A percentile compares a stretch with the other conserved stretches of the same genome.
These are phyloP conservation scores for Curvularia spicifera DNA, from an alignment of 2,329 filamentous ascomycete genomes.

Conservation along the genomic window DNA sequence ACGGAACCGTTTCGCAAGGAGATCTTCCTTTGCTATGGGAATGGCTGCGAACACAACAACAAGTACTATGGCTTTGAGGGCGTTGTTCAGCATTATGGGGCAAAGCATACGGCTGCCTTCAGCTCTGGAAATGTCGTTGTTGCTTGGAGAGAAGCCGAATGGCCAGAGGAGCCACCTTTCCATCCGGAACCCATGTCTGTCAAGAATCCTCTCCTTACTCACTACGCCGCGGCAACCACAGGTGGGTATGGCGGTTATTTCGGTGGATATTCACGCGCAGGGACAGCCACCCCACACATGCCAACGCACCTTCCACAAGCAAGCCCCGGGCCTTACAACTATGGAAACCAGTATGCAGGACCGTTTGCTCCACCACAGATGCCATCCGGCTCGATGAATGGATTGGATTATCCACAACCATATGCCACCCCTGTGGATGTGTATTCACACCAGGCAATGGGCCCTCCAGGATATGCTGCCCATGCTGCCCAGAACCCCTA, in stretches of 20 bases:
- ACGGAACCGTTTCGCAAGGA: constrained; percentile 72
- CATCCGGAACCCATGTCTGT: constrained; percentile 63
- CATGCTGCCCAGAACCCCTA: constrained; percentile 35
- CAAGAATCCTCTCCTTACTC: constrained; percentile 45
- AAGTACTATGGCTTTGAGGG: constrained; percentile 79
- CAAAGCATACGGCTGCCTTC: constrained; percentile 76
- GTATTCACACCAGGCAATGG: constrained; percentile 42
- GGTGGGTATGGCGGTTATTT: constrained; percentile 41
- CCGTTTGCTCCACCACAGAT: constrained; percentile 48
- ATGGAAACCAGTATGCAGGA: constrained; percentile 43
- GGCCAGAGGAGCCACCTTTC: constrained; percentile 79
- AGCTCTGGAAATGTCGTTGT: constrained; percentile 76
- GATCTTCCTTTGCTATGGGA: constrained; percentile 73
- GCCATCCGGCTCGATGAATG: constrained; percentile 27
- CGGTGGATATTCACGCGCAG: constrained; percentile 48
- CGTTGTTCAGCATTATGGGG: constrained; percentile 81
- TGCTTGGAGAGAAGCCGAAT: constrained; percentile 77
- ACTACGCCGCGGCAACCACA: constrained; percentile 37
- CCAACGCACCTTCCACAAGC: constrained; percentile 44
- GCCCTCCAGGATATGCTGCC: constrained; percentile 37
- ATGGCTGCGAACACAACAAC: constrained; percentile 65
- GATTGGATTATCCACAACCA: constrained; percentile 40
- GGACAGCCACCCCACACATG: constrained; percentile 47
- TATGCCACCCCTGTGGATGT: constrained; percentile 40
- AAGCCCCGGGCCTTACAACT: constrained; percentile 48